A percentile compares a stretch with the other conserved stretches of the same genome.
Evolutionary conservation across 345 rosid species (phyloP).

Genomic region (Rhizophora apiculata): DNA sequence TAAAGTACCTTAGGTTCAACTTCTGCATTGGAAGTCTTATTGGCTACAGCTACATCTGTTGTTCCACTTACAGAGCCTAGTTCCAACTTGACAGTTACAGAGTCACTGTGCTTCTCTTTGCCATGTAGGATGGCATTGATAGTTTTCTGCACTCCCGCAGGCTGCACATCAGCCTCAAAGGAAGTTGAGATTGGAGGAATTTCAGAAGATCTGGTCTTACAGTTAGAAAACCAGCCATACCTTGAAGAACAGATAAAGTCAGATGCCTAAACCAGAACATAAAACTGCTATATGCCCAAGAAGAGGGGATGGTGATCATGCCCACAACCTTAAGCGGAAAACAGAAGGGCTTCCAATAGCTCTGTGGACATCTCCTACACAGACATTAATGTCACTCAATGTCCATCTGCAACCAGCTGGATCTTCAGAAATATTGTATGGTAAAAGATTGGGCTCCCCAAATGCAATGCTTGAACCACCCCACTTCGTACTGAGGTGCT

Average conservation of each 20-base stretch:
- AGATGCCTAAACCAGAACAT: conserved; percentile 4
- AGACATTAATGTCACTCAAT: conserved; percentile 37
- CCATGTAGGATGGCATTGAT: conserved; percentile 15
- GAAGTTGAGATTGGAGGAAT: conserved; percentile 34
- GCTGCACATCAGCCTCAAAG: conserved; percentile 25
- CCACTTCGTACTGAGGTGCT: conserved; percentile 70
- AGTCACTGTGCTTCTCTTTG: conserved; percentile 23
- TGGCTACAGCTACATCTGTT: conserved; percentile 23
- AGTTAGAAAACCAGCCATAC: conserved; percentile 72
- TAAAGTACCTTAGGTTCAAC: conserved; percentile 41
- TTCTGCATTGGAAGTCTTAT: conserved; percentile 32
- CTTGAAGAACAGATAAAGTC: conserved; percentile 37
- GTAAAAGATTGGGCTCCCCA: conserved; percentile 60
- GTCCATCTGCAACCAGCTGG: conserved; percentile 47
- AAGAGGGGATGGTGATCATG: conserved; percentile 10
- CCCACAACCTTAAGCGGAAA: conserved; percentile 73
- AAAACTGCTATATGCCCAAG: conserved; percentile 5
- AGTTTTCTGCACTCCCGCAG: conserved; percentile 28
- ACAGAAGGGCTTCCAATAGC: conserved; percentile 62
- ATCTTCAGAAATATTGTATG: conserved; percentile 37
- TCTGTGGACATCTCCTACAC: conserved; percentile 53
- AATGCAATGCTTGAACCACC: conserved; percentile 56
- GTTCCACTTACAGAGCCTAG: conserved; percentile 29
- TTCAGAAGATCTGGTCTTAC: conserved; percentile 22
- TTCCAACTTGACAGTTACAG: conserved; percentile 25